Conservation (phyloP, 2,329 filamentous ascomycete species). For the Aspergillus novoparasiticus region DNA sequence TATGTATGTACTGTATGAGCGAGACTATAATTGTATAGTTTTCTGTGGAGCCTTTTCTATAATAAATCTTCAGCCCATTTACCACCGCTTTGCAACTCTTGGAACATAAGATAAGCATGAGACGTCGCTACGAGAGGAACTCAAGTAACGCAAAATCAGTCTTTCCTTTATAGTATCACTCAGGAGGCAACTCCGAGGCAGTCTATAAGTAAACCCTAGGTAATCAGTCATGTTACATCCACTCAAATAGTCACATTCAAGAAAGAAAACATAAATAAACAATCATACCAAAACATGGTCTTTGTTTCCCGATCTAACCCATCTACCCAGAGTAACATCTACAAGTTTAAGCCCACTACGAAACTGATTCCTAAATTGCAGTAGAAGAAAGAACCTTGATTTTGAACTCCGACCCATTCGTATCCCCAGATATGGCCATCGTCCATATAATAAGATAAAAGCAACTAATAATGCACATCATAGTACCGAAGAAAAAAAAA, state of each 20-base stretch:
- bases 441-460: background rate
- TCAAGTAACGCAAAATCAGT: no score
- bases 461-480: background rate
- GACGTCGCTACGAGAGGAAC: no score
- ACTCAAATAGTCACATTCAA: no score
- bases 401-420: background rate
- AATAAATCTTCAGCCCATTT: background rate
- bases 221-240: no score
- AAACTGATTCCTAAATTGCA: background rate
- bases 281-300: no score
- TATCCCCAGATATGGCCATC: background rate
- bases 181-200: no score
- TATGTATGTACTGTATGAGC: constrained; percentile 5
- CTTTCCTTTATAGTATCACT: no score
- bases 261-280: no score
- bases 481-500: background rate
- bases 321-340: no score
- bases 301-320: no score
- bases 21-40: constrained; percentile 1
- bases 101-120: no score
- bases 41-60: background rate
- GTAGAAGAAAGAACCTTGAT: background rate
- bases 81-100: background rate
- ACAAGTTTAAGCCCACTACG: background rate
- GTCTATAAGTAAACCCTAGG: no score